Evolutionary conservation across 2,329 filamentous ascomycete species (phyloP).

Genomic region (Cytospora piceicola): DNA sequence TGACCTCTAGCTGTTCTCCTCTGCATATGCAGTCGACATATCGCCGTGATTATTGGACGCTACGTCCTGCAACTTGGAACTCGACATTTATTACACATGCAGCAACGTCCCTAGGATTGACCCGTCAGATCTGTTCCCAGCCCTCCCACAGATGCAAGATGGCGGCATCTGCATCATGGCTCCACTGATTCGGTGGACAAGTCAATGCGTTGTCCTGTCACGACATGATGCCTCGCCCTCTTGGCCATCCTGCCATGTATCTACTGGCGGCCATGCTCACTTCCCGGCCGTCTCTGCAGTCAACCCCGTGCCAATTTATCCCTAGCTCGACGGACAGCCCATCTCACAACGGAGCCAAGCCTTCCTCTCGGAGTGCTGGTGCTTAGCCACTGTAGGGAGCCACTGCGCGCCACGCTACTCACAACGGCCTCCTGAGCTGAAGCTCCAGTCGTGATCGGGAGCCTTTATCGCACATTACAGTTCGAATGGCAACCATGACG

Average conservation of each 20-base stretch:
- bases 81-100: constrained; percentile 23
- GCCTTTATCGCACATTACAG: constrained; percentile 5
- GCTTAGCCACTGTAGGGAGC: constrained; percentile 42
- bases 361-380: constrained; percentile 44
- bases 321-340: constrained; percentile 35
- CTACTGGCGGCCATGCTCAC: constrained; percentile 33
- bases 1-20: neutral
- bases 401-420: constrained; percentile 15
- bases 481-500: constrained; percentile 13
- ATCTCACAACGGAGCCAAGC: constrained; percentile 38
- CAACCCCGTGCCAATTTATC: constrained; percentile 36
- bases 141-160: constrained; percentile 23
- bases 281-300: constrained; percentile 36
- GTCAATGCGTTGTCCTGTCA: constrained; percentile 34
- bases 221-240: constrained; percentile 36
- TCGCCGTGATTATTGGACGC: constrained; percentile 21
- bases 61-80: constrained; percentile 24
- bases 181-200: constrained; percentile 31
- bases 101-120: constrained; percentile 17
- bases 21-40: constrained; percentile 22
- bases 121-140: constrained; percentile 18
- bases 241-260: constrained; percentile 25
- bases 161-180: constrained; percentile 29
- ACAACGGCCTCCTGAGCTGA: neutral
- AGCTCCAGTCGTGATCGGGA: neutral